Base-by-base conservation (phyloP, 495 filamentous ascomycete species). In the Cercophora samala region DNA sequence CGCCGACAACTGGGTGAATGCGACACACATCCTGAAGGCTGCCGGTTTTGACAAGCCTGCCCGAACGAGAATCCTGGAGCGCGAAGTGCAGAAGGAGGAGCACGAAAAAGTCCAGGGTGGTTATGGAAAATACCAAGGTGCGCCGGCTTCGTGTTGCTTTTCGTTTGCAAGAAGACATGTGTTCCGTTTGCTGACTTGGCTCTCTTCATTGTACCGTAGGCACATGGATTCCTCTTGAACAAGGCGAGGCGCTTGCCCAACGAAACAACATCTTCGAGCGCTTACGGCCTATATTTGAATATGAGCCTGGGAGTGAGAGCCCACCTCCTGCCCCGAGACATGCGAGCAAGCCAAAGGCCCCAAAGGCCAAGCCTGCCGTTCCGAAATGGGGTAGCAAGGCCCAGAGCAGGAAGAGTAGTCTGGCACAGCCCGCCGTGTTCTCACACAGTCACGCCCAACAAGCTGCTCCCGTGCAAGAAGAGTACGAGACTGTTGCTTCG, bases 41-140 rank as follows among this genome's bases (percentile, higher is more conserved):
- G 80, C 83, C 52, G 82, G 84, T 37, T 85, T 86, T 58, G 82
- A 85, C 70, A 99, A 99, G 79, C 94, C 95, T 6, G 91, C 93
- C 15, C 85, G 95, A 71, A 99, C 95, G 29, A 83, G 95, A 66
- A 97, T 99, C 64, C 86, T 99, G 18, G 95, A 99, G 80, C 86
- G 96, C 59, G 96, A 99, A 70, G 94, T 99, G 1, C 95, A 99
- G 75, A 96, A 97, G 76, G 94, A 93, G 11, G 83, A 89, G 9
- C 95, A 99, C 78, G 94, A 98, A 78, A 99, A 99, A 79, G 91
- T 99, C 3, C 95, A 99, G 73, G 95, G 95, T 68, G 95, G 95
- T 23, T 99, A 98, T 78, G 95, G 95, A 63, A 99, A 98, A 86
- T 99, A 97, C 71, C 95, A 99, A 81, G 93, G 93, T 91, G 70